Evolutionary conservation across 441 rosid genomes (phyloP).

Genomic region (Gossypium gossypioides): DNA sequence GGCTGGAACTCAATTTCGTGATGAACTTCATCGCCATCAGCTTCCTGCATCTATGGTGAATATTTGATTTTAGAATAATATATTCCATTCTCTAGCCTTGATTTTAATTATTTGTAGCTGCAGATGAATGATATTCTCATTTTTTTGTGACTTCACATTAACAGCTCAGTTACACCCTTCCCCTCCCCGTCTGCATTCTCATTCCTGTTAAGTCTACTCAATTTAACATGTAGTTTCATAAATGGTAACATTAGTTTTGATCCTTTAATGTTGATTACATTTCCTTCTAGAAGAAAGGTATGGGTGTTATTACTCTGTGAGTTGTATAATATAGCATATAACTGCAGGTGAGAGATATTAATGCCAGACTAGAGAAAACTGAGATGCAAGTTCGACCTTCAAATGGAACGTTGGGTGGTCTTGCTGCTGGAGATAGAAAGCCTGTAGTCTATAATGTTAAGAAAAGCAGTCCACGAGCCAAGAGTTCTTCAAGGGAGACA

Average conservation of each 20-base stretch:
- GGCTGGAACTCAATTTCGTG: constrained; percentile 82
- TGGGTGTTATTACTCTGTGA: constrained; percentile 4
- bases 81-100: not conserved
- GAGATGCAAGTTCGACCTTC: constrained; percentile 62
- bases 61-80: not conserved
- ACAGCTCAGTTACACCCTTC: not conserved
- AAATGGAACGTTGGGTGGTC: constrained; percentile 44
- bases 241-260: constrained; percentile 1
- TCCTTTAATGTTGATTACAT: not conserved
- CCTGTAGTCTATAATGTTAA: constrained; percentile 44
- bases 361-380: constrained; percentile 84
- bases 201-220: constrained; percentile 7
- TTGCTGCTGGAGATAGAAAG: constrained; percentile 51
- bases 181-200: not conserved
- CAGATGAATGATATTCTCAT: not conserved
- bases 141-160: not conserved
- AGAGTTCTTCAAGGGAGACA: constrained; percentile 60
- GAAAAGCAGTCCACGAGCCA: constrained; percentile 84
- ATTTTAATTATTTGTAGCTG: not conserved
- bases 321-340: not conserved
- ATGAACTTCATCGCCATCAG: constrained; percentile 87
- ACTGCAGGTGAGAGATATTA: constrained; percentile 84
- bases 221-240: not conserved
- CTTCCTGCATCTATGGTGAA: constrained; percentile 76
- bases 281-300: not conserved